These are phyloP conservation scores for Volvox africanus DNA, from an alignment of 139 green algal genomes.

Conservation along the genomic window DNA sequence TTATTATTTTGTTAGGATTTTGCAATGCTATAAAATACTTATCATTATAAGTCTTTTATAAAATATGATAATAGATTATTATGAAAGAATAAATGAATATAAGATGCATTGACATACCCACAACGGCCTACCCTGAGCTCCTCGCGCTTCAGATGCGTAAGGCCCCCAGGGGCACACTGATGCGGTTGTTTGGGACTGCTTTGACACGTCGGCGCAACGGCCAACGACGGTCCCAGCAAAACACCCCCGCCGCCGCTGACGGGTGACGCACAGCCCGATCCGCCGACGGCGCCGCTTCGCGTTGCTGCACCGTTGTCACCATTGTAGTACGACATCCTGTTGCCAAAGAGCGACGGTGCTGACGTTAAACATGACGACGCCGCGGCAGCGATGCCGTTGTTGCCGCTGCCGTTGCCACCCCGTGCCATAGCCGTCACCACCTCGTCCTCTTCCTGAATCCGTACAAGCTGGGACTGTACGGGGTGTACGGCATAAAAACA, in stretches of 20 bases:
- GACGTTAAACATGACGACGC: background rate
- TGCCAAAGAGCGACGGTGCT: background rate
- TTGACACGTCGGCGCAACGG: background rate
- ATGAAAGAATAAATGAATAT: too few species aligned
- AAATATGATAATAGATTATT: too few species aligned
- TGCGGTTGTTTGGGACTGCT: background rate
- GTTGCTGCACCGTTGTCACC: background rate
- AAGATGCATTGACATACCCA: too few species aligned
- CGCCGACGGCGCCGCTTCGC: background rate
- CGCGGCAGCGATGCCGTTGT: too few species aligned
- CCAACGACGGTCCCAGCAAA: too few species aligned
- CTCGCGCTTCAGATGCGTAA: conserved; percentile 6
- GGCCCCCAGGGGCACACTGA: background rate
- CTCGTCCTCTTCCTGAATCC: conserved; percentile 24
- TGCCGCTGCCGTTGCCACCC: background rate
- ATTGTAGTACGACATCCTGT: background rate
- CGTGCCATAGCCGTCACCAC: background rate
- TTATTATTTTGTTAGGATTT: too few species aligned
- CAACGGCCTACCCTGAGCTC: conserved; percentile 20
- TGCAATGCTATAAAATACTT: too few species aligned
- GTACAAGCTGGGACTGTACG: background rate
- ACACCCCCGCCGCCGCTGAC: too few species aligned
- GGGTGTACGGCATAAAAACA: background rate
- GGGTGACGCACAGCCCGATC: background rate
- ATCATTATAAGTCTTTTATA: too few species aligned